Base-by-base conservation (phyloP, 1,284 basidiomycete genomes). In the Puccinia novopanici region DNA sequence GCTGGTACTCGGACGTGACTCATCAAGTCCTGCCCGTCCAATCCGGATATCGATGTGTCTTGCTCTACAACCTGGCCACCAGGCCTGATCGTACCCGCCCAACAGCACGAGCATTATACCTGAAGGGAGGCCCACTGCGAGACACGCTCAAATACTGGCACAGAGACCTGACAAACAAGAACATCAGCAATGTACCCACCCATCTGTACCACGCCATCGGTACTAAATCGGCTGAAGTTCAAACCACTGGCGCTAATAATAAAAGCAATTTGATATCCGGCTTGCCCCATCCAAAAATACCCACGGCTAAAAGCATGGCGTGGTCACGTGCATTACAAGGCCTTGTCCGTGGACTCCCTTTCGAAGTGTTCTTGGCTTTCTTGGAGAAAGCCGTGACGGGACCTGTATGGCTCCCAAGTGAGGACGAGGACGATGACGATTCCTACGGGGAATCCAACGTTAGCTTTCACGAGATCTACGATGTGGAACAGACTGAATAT, bases 1-100 rank as follows among this genome's bases (percentile, higher is more conserved):
- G 63, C 19, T 82, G 82, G 81, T 82, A 81, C 74, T 75, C 77
- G 22, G 82, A 82, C 42, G 70, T 82, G 22, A 70, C 37, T 22
- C 81, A 82, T 40, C 78, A 82, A 68, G 78, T 82, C 48, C 27
- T 63, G 8, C 78, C 77, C 8, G 81, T 82, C 59, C 50, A 45
- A 6, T 61, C 48, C 13, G 81, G 82, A 22, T 63, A 75, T 48
- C 82, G 78, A 30, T 45, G 81, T 1, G 78, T 68, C 30, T 17
- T 82, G 37, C 48, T 68, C 1, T 82, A 82, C 71, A 59, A 80
- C 54, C 61, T 82, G n/a, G 59, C 59, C 27, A 61, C 19, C 34
- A 15, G 34, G 27, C 59, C 59, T 10, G 34, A 22, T 61, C 34
- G 9, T 3, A 15, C 59, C 59, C 59, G 8, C 15, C 59, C 59